phyloP scores from a whole-genome alignment of 2,329 filamentous ascomycete genomes.

The Capronia epimyces region DNA sequence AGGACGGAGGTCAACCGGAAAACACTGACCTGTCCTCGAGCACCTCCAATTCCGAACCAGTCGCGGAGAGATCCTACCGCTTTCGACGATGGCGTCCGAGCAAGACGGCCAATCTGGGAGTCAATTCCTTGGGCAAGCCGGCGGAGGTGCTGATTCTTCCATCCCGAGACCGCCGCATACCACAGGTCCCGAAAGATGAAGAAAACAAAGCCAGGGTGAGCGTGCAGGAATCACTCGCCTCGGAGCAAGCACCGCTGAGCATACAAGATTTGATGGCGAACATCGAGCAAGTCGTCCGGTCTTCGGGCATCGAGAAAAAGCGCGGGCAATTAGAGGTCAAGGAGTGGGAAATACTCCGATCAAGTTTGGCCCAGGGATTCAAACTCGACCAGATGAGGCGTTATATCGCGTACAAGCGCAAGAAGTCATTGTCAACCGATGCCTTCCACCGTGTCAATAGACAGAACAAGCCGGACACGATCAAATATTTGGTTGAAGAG shows the following conservation, averaged over 20 bases:
- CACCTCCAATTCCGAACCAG: not conserved
- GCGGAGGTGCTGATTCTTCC: conserved; percentile 37
- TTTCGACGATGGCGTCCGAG: conserved; percentile 21
- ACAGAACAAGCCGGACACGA: conserved; percentile 4
- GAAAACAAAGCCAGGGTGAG: conserved; percentile 2
- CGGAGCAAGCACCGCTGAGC: conserved; percentile 19
- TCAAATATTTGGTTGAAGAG: conserved; percentile 17
- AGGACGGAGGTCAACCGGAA: not conserved
- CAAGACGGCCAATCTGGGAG: conserved; percentile 30
- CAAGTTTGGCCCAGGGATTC: conserved; percentile 12
- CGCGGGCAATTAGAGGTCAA: conserved; percentile 15
- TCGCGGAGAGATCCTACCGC: not conserved
- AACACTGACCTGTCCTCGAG: not conserved
- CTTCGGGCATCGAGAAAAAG: conserved; percentile 11
- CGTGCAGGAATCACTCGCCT: conserved; percentile 22
- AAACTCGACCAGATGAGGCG: conserved; percentile 10
- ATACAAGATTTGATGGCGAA: conserved; percentile 17
- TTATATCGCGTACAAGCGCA: conserved; percentile 7
- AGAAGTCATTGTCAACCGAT: not conserved
- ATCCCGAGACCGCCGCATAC: conserved; percentile 26
- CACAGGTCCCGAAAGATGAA: conserved; percentile 9
- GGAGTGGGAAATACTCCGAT: conserved; percentile 14
- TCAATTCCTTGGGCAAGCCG: conserved; percentile 36
- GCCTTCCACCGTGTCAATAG: not conserved
- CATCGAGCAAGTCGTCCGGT: conserved; percentile 18